A percentile compares a stretch with the other conserved stretches of the same genome.
Evolutionary conservation across 2,329 filamentous ascomycete species (phyloP).

Genomic region (Pestalotiopsis sp.): DNA sequence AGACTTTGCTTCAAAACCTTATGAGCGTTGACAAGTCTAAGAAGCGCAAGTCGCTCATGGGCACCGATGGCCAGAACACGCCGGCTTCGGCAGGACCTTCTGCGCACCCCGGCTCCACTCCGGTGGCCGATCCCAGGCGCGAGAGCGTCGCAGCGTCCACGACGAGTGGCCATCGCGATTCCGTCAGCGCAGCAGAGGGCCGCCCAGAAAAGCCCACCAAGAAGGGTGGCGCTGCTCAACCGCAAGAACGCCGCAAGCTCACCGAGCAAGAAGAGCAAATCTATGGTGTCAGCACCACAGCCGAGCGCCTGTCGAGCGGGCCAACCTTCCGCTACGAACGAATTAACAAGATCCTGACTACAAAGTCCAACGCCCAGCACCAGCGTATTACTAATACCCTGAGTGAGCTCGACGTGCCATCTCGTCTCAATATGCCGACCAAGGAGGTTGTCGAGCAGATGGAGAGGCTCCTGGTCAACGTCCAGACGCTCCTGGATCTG

Average conservation of each 20-base stretch:
- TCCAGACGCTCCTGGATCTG: slow-evolving; percentile 69
- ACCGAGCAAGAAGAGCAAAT: slow-evolving; percentile 72
- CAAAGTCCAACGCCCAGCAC: slow-evolving; percentile 75
- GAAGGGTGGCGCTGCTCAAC: slow-evolving; percentile 44
- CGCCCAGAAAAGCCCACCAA: slow-evolving; percentile 43
- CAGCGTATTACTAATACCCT: slow-evolving; percentile 73
- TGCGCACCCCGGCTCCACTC: slow-evolving; percentile 33
- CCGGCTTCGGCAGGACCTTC: slow-evolving; percentile 35
- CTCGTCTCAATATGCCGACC: slow-evolving; percentile 73
- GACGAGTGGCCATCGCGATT: slow-evolving; percentile 40
- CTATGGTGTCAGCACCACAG: slow-evolving; percentile 78
- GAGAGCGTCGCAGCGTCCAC: slow-evolving; percentile 53
- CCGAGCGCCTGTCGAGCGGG: slow-evolving; percentile 82
- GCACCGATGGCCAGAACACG: slow-evolving; percentile 54
- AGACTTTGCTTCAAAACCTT: slow-evolving; percentile 78
- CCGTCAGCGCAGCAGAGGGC: slow-evolving; percentile 40
- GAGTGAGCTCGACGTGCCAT: slow-evolving; percentile 69
- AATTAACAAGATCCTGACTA: slow-evolving; percentile 75
- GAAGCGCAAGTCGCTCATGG: slow-evolving; percentile 73
- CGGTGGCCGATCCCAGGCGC: slow-evolving; percentile 44
- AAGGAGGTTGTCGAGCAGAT: slow-evolving; percentile 69
- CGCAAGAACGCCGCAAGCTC: slow-evolving; percentile 67
- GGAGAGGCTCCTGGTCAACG: slow-evolving; percentile 67
- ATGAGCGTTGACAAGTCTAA: slow-evolving; percentile 83
- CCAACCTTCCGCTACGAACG: slow-evolving; percentile 88